Evolutionary conservation across 768 basidiomycete species (phyloP), one percentile per base, ranked within the genome.

Genomic region (Roridomyces roridus): DNA sequence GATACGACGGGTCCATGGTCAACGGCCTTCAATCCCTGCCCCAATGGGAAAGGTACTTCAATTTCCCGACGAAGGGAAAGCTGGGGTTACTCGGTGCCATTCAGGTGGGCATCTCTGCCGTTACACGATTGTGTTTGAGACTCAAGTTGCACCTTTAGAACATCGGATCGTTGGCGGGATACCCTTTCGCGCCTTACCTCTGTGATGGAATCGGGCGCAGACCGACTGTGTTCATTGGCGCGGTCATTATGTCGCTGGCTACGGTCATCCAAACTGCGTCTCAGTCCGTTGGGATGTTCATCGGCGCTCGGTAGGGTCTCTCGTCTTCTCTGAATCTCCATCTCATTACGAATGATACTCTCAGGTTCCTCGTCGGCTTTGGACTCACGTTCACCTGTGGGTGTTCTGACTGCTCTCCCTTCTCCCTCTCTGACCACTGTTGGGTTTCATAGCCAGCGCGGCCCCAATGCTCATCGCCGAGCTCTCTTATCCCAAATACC

Each of bases 401-500:
- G n/a, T n/a, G n/a, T n/a, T n/a, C n/a, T n/a, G 7, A 34, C 15
- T 34, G 15, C 3, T 11, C 31, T 34, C 7, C 31, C 10, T 34
- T 15, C 15, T 34, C 31, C 3, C 7, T 34, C 4, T 34, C 15
- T n/a, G 31, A 34, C 31, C 31, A 34, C 7, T 10, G 3, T 34
- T 3, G n/a, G n/a, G n/a, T 34, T 11, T 34, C 7, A 8, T 15
- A 34, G 84, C 83, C 21, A 87, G 85, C 65, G 85, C 91, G 46
- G 91, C 92, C 12, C 92, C 93, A 10, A 82, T 94, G 79, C 73
- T 94, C 74, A 85, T 94, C 50, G 88, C 91, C 44, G 93, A 95
- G 73, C 73, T 94, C n/a, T 81, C 92, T 1, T 94, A 94, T 70
- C 93, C 92, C 15, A 77, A 82, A 12, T 88, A 95, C 71, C 91